A percentile compares a stretch with the other conserved stretches of the same genome.
Conservation (phyloP, 495 filamentous ascomycete species). For the Friedmanniomyces endolithicus region DNA sequence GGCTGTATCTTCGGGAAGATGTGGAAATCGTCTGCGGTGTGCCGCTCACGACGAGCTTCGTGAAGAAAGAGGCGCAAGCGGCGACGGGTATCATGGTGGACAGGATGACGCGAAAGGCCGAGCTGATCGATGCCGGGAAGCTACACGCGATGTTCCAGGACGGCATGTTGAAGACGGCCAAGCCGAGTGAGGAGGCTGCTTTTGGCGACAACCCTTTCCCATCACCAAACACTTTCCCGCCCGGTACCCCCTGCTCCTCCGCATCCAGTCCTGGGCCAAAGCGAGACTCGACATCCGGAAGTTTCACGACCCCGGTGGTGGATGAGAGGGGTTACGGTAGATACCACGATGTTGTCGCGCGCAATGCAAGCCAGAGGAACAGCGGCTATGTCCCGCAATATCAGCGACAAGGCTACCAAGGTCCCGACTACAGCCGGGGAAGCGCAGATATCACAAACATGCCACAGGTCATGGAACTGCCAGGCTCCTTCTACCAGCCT, state of each 20-base stretch:
- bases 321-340: slow-evolving; percentile 11
- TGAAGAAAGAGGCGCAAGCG: slow-evolving; percentile 28
- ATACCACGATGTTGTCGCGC: slow-evolving; percentile 14
- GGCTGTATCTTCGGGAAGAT: slow-evolving; percentile 30
- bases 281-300: neutral
- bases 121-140: slow-evolving; percentile 27
- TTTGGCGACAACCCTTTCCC: slow-evolving; percentile 3
- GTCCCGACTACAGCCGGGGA: slow-evolving; percentile 1
- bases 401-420: slow-evolving; percentile 8
- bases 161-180: slow-evolving; percentile 27
- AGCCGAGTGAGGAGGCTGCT: slow-evolving; percentile 9
- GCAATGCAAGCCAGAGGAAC: slow-evolving; percentile 1
- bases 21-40: slow-evolving; percentile 28
- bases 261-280: neutral
- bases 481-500: slow-evolving; percentile 10
- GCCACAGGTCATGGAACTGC: slow-evolving; percentile 10
- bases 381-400: slow-evolving; percentile 6
- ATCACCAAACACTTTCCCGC: neutral
- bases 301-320: neutral
- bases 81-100: slow-evolving; percentile 27
- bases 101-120: slow-evolving; percentile 27
- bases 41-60: slow-evolving; percentile 25
- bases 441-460: slow-evolving; percentile 3
- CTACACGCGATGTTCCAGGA: slow-evolving; percentile 31
- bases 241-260: neutral